Percentiles rank a stretch among this genome's conserved stretches.
Evolutionary conservation across 116 monocot genomes (phyloP).

Genomic region (Dioscorea cayenensis): DNA sequence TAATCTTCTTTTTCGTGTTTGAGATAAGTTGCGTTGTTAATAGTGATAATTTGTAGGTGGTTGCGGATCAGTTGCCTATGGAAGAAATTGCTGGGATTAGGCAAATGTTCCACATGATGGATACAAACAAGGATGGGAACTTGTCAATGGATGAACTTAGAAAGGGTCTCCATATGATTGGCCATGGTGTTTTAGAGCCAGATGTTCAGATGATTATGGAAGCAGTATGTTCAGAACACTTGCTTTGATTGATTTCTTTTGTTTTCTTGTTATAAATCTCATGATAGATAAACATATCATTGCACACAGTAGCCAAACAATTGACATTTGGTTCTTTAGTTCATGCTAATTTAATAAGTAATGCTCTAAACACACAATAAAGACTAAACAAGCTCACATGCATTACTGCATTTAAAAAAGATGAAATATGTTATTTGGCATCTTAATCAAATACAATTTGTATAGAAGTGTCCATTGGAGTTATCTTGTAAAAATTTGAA

Average conservation of each 20-base stretch:
- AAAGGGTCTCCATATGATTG: conserved; percentile 48
- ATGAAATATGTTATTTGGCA: too few relatives aligned
- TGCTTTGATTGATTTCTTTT: background rate
- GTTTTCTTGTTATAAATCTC: background rate
- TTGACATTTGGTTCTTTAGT: too few relatives aligned
- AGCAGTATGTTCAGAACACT: conserved; percentile 38
- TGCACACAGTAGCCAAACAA: too few relatives aligned
- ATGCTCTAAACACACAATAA: too few relatives aligned
- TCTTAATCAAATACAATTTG: too few relatives aligned
- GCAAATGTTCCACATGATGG: conserved; percentile 73
- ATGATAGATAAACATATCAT: background rate
- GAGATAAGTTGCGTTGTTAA: background rate
- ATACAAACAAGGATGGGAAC: conserved; percentile 64
- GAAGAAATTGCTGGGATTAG: conserved; percentile 62
- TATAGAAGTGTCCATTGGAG: too few relatives aligned
- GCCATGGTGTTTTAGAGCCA: conserved; percentile 35
- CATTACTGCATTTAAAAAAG: too few relatives aligned
- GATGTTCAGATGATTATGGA: conserved; percentile 79
- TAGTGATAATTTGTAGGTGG: conserved; percentile 31
- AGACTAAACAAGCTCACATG: too few relatives aligned
- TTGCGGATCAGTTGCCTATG: conserved; percentile 55
- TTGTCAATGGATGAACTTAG: conserved; percentile 65
- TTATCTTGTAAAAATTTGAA: too few relatives aligned
- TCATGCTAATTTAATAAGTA: too few relatives aligned
- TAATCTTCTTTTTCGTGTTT: background rate